Conservation (phyloP, 345 rosid genomes). For the Rhizophora mangle region DNA sequence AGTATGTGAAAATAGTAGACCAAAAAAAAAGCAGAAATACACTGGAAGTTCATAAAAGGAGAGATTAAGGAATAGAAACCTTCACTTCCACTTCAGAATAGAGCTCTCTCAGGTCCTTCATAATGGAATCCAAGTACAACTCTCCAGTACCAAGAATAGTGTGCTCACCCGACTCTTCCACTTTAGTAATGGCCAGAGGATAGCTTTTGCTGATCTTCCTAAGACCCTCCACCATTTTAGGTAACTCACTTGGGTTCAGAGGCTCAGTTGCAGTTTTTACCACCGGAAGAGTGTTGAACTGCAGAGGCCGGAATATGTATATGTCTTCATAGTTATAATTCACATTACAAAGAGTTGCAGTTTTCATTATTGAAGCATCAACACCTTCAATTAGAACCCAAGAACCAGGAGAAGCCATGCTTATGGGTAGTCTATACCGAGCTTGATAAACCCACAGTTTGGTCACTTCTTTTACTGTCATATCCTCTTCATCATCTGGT, state of each 20-base stretch:
- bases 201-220: constrained; percentile 98
- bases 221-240: constrained; percentile 99
- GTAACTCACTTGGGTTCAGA: constrained; percentile 93
- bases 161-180: constrained; percentile 98
- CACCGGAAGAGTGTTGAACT: constrained; percentile 91
- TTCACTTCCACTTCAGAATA: constrained; percentile 99
- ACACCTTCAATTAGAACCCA: constrained; percentile 99
- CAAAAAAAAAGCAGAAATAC: background rate
- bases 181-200: constrained; percentile 96
- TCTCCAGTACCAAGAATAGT: constrained; percentile 96
- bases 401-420: constrained; percentile 96
- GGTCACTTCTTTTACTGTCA: constrained; percentile 90
- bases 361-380: constrained; percentile 94
- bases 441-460: constrained; percentile 95
- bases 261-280: constrained; percentile 99
- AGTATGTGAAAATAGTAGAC: background rate
- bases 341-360: constrained; percentile 79
- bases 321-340: constrained; percentile 67
- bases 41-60: background rate
- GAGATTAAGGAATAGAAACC: constrained; percentile 37
- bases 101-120: constrained; percentile 98
- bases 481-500: constrained; percentile 96
- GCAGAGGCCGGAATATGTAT: constrained; percentile 79
- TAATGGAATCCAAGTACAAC: constrained; percentile 87
- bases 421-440: constrained; percentile 80